These are phyloP conservation scores for Lactarius indigo DNA, from an alignment of 768 basidiomycete species.

Conservation along the genomic window DNA sequence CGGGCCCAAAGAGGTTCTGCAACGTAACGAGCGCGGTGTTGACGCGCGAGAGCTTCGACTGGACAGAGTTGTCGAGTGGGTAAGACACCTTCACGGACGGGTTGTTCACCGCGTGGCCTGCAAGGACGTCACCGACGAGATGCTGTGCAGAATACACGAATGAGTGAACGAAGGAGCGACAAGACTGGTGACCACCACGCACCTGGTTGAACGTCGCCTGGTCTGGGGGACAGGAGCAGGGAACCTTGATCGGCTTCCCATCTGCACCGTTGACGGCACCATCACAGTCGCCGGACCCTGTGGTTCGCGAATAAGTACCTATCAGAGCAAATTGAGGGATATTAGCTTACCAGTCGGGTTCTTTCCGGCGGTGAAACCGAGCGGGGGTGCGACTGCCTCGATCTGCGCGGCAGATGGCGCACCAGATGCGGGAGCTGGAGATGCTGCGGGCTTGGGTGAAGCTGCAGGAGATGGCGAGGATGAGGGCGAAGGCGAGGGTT, in stretches of 20 bases:
- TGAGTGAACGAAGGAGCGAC: background rate
- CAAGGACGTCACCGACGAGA: constrained; percentile 10
- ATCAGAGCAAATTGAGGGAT: background rate
- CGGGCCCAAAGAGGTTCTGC: constrained; percentile 70
- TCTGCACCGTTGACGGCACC: constrained; percentile 31
- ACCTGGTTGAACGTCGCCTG: constrained; percentile 34
- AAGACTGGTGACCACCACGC: background rate
- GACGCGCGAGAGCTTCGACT: constrained; percentile 53
- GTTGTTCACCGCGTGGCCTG: constrained; percentile 54
- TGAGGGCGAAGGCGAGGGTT: background rate
- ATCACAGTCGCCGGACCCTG: constrained; percentile 26
- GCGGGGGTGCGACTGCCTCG: constrained; percentile 27
- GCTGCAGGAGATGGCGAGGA: background rate
- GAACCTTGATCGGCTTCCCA: constrained; percentile 38
- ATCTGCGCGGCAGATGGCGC: constrained; percentile 4
- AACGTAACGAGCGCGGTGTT: constrained; percentile 59
- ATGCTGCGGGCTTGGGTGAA: background rate
- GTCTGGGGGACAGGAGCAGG: constrained; percentile 41
- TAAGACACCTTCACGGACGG: constrained; percentile 55
- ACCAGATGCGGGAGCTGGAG: background rate
- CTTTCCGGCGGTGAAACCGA: constrained; percentile 29
- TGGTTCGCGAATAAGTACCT: background rate
- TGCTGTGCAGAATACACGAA: background rate
- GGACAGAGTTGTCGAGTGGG: constrained; percentile 55
- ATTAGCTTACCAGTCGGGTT: constrained; percentile 28